Evolutionary conservation across 169 alveolate species (phyloP).

Genomic region (Plasmodium fragile): DNA sequence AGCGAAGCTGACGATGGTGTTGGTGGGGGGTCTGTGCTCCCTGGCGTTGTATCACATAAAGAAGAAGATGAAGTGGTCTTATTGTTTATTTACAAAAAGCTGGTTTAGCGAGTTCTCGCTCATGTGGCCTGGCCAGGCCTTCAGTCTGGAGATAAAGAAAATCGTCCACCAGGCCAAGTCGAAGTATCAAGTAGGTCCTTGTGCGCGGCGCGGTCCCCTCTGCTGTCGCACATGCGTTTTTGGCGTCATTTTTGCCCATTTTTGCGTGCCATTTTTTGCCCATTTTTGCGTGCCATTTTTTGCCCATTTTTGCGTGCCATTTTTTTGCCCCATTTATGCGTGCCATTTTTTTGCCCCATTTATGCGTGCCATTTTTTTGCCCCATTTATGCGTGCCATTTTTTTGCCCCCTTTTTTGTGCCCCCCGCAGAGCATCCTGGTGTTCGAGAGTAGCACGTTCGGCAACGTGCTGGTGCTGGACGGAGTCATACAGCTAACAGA

Average conservation of each 20-base stretch:
- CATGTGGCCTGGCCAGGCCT: conserved; percentile 76
- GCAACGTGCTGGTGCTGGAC: conserved; percentile 81
- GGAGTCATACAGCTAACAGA: conserved; percentile 85
- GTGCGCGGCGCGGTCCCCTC: neutral
- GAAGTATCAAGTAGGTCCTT: conserved; percentile 76
- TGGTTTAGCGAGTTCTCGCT: conserved; percentile 70
- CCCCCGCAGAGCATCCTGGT: conserved; percentile 59
- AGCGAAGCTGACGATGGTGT: conserved; percentile 6
- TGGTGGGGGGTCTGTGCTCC: conserved; percentile 62
- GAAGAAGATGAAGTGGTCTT: conserved; percentile 3
- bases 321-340: too few species aligned
- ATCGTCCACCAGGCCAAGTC: conserved; percentile 79
- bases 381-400: neutral
- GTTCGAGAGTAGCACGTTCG: conserved; percentile 81
- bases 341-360: too few species aligned
- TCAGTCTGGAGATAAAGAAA: conserved; percentile 75
- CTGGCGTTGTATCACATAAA: conserved; percentile 44
- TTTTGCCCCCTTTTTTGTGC: neutral
- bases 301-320: too few species aligned
- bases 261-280: neutral
- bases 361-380: neutral
- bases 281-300: neutral
- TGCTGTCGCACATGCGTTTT: neutral
- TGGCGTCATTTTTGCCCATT: neutral
- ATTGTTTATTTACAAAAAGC: conserved; percentile 37